Evolutionary conservation across 352 stramenopile species (phyloP), one percentile per base, ranked within the genome.

Genomic region (Phytophthora constricta): DNA sequence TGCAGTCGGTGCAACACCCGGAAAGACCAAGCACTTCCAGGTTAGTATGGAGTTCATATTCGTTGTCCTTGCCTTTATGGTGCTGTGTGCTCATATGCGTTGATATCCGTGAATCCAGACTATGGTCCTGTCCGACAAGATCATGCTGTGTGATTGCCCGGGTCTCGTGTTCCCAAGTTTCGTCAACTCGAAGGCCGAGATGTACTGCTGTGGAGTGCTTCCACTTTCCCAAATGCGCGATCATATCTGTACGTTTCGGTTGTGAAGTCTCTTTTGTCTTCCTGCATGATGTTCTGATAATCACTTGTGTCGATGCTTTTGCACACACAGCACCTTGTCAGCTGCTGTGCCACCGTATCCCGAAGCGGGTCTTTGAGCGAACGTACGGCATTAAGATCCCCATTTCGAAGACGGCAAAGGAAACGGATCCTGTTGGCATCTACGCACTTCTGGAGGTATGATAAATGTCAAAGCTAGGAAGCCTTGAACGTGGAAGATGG

Each of bases 21-120:
- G 98, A 62, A 99, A 99, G 77, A 99, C 98, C 5, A 99, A 99
- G 76, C 98, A 99, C 83, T 99, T 99, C 65, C 98, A 99, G 77
- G 82, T 90, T 56, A 42, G 59, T 45, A 37, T 25, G 11, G 25
- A 26, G 0, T 33, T 7, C 37, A 19, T 46, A 17, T 43, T 34
- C 5, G 5, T 31, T 42, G 8, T 33, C 27, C 33, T 64, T 34
- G 54, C 37, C 43, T 41, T 20, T 51, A n/a, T n/a, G n/a, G n/a
- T 58, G n/a, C 25, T 20, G 34, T 27, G 4, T 5, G 20, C 33
- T 62, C 26, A 31, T 17, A 13, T 26, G 31, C 41, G 13, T 65
- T 57, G 9, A 67, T 17, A 26, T 60, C 17, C 31, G 22, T 33
- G 14, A 56, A 19, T 66, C 17, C 61, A 93, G 91, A 99, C 98